Evolutionary conservation across 306 rosid genomes (phyloP), one percentile per base, ranked within the genome.

Genomic region (Begonia loranthoides): DNA sequence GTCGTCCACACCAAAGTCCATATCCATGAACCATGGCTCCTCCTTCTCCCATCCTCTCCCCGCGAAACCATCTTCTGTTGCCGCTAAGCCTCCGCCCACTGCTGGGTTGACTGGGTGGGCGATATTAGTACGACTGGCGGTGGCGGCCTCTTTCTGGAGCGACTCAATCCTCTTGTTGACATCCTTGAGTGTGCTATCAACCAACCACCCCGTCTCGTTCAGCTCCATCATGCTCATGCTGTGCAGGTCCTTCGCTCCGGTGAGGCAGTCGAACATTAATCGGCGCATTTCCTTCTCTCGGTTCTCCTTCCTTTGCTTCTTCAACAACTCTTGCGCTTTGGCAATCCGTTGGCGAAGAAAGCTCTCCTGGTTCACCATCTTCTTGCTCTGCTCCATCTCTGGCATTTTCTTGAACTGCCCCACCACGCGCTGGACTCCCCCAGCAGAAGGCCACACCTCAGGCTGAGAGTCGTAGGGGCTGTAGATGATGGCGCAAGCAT

Each of bases 401-500:
- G 71, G 72, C 66, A 76, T 58, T 49, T 49, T 60, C 59, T 39
- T 58, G 67, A 72, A 65, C 3, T 53, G 57, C 0, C 55, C 41
- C 1, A 72, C 53, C 13, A 72, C 64, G 0, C 58, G 55, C 4
- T 69, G 73, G 2, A 39, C 73, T 6, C 75, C 75, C 11, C 52
- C 10, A 0, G 62, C 55, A 16, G 63, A 57, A 9, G 90, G 94
- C 79, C 79, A 78, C 4, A 76, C 59, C 41, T 78, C 78, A 0
- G 79, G 65, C 1, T 62, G 62, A 2, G 81, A 21, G 4, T 74
- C 73, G 13, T 68, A 74, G 2, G 78, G 76, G 49, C 66, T 72
- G 1, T 63, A 64, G 13, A 87, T 62, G 13, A 87, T 59, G 4
- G 83, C 82, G 10, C 87, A 83, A 0, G 84, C 81, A 1, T 71